Base-by-base conservation (phyloP, 1,284 basidiomycete genomes). In the Volvariella volvacea region DNA sequence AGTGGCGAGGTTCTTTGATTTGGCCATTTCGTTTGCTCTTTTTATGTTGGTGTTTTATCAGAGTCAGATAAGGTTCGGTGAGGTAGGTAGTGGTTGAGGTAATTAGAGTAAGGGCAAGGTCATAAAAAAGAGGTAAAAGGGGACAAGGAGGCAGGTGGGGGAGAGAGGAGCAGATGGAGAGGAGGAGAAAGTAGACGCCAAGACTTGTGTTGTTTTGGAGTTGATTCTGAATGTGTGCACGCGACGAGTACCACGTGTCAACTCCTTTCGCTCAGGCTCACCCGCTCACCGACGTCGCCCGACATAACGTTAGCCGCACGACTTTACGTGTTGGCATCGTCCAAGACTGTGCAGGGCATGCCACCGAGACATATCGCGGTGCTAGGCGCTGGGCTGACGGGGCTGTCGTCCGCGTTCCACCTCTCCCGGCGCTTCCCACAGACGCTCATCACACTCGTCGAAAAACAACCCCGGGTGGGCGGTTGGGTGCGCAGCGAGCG, bases 401-500 rank as follows among this genome's bases (percentile, higher is more conserved):
- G 92, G 4, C 74, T 94, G 12, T 83, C 89, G 0, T 76, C 88
- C 12, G 87, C 91, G 1, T 89, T 83, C 57, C 78, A 90, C 55
- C 77, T 92, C 15, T 70, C 85, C 3, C 70, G 83, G 43, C 70
- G 75, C 4, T 83, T 88, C 48, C 80, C 81, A 0, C 59, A 65
- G 1, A 61, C 75, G 0, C 64, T 60, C 17, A 78, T 96, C 43
- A 74, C 82, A 1, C 54, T 96, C 2, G 52, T 93, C 16, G 92
- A 96, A 54, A 76, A 72, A 51, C 64, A 75, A 2, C 41, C 66
- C 0, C 67, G 80, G 2, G 64, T 87, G 1, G 94, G 94, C 8
- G 94, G 94, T 22, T 97, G 92, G 92, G 78, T 92, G 0, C 67
- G 67, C 46, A 82, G 83, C 50, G 70, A 84, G 48, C 72, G 76